Percentiles rank a stretch among this genome's conserved stretches.
Conservation (phyloP, 768 basidiomycete genomes). For the Tricholomella constricta region DNA sequence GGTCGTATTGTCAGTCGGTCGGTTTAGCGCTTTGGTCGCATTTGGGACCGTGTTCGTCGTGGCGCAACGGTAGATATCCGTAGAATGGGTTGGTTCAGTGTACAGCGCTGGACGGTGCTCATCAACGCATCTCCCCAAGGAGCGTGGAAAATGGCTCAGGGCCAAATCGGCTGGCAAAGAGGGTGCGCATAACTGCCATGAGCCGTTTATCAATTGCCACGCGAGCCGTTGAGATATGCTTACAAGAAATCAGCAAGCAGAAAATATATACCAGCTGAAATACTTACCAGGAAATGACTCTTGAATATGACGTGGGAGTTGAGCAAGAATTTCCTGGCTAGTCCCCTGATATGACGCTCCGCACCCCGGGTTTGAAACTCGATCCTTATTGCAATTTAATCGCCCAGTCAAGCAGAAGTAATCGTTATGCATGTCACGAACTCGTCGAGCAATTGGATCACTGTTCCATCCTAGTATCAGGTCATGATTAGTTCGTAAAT, state of each 20-base stretch:
- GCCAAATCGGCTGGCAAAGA: not conserved
- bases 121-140: not conserved
- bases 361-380: too few species aligned
- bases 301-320: slow-evolving; percentile 1
- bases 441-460: not conserved
- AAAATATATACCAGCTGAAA: not conserved
- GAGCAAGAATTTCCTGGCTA: not conserved
- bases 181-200: not conserved
- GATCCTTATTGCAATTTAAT: too few species aligned
- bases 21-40: too few species aligned
- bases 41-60: too few species aligned
- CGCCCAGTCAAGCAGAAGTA: not conserved
- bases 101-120: too few species aligned
- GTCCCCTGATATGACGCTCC: not conserved
- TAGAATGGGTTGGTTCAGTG: too few species aligned
- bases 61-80: too few species aligned
- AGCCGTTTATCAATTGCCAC: not conserved
- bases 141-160: not conserved
- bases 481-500: too few species aligned
- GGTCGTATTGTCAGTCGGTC: too few species aligned
- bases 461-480: slow-evolving; percentile 5
- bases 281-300: slow-evolving; percentile 1
- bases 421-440: not conserved
- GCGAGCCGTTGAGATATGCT: not conserved
- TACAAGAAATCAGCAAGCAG: not conserved